Base-by-base conservation (phyloP, 2,329 filamentous ascomycete genomes). In the Dothiorella sarmentorum region DNA sequence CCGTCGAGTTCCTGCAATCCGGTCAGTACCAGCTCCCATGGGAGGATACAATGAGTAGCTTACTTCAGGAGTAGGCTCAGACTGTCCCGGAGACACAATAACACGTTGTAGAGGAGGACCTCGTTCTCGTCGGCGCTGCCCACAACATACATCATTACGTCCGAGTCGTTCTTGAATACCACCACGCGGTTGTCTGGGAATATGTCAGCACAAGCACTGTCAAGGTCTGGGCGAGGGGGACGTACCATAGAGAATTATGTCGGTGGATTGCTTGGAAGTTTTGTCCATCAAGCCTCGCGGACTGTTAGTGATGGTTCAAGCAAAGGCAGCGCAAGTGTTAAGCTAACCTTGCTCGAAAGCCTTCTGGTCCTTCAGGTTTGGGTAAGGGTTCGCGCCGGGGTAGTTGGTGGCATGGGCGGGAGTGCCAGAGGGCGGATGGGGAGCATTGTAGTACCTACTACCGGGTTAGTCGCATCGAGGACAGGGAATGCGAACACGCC, bases 161-260 rank as follows among this genome's bases (percentile, higher is more conserved):
- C 94, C 67, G 90, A 91, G 80, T 99, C 94, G 79, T 89, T 89
- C 85, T 99, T 99, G 82, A 97, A 99, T 55, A 97, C 87, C 58
- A 97, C 91, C 62, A 99, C 88, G 68, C 91, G 86, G 78, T 95
- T 95, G 77, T 99, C n/a, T n/a, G n/a, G n/a, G n/a, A n/a, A n/a
- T n/a, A n/a, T n/a, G n/a, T n/a, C n/a, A n/a, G n/a, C n/a, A n/a
- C n/a, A n/a, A n/a, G n/a, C n/a, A n/a, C n/a, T n/a, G n/a, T n/a
- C n/a, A n/a, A n/a, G n/a, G n/a, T n/a, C n/a, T n/a, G n/a, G n/a
- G n/a, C n/a, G n/a, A n/a, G n/a, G n/a, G n/a, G n/a, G n/a, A n/a
- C n/a, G n/a, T n/a, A n/a, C n/a, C 94, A 78, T 97, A 97, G 58
- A 99, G 85, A 67, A 99, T 95, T 68, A 99, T 94, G 78, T 97